Evolutionary conservation across 306 rosid genomes (phyloP).

Genomic region (Cajanus cajan): DNA sequence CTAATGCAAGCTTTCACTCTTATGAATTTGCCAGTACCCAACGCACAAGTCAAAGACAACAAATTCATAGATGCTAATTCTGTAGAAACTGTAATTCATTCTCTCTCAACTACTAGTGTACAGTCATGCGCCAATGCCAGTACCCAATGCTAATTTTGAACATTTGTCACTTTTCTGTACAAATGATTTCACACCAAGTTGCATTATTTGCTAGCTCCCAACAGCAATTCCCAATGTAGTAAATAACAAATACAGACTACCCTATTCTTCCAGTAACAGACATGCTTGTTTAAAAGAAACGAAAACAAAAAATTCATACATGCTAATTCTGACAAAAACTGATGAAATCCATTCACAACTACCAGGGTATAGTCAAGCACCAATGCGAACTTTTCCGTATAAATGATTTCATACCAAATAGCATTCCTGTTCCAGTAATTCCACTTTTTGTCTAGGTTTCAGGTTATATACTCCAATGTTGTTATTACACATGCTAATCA

Average conservation of each 20-base stretch:
- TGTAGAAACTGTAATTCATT: no score
- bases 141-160: no score
- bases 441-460: not conserved
- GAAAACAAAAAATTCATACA: not conserved
- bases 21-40: not conserved
- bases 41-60: no score
- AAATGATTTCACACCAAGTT: no score
- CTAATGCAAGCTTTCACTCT: not conserved
- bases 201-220: not conserved
- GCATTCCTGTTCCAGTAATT: not conserved
- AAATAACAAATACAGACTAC: not conserved
- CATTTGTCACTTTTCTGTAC: no score
- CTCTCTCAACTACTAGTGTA: no score
- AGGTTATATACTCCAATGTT: not conserved
- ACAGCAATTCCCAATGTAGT: not conserved
- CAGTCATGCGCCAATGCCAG: no score
- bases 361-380: not conserved
- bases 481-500: not conserved
- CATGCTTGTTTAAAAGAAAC: not conserved
- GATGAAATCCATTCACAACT: not conserved
- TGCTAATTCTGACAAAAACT: not conserved
- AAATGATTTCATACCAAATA: not conserved
- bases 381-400: not conserved
- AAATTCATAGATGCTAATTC: no score
- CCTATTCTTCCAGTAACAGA: not conserved